These are phyloP conservation scores for Trichosanthes truncata DNA, from an alignment of 306 rosid genomes.

Conservation along the genomic window DNA sequence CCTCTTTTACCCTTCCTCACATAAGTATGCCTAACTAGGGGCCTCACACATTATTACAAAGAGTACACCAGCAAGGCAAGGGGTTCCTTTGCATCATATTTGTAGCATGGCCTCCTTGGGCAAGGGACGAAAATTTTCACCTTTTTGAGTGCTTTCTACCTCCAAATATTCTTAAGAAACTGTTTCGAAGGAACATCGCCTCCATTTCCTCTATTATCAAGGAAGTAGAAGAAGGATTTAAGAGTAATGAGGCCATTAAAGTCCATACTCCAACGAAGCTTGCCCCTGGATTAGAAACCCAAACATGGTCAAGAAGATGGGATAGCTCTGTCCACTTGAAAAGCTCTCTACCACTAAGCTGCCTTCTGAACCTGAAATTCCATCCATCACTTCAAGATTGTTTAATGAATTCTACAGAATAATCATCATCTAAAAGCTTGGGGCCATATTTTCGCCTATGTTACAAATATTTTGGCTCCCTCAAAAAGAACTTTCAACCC, in stretches of 20 bases:
- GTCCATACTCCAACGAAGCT: not conserved
- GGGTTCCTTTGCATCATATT: not conserved
- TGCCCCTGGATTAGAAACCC: not conserved
- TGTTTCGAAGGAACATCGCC: not conserved
- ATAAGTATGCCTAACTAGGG: no score
- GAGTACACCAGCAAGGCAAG: not conserved
- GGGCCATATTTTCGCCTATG: not conserved
- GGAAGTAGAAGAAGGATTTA: not conserved
- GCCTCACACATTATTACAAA: not conserved
- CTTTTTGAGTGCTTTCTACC: not conserved
- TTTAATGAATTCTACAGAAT: not conserved
- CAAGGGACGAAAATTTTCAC: not conserved
- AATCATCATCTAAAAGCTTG: not conserved
- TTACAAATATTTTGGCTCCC: not conserved
- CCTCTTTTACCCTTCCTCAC: no score
- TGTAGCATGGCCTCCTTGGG: not conserved
- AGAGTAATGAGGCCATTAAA: not conserved
- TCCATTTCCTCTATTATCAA: not conserved
- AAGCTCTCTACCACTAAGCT: not conserved
- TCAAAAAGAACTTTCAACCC: not conserved
- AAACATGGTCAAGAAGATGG: not conserved
- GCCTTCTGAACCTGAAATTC: not conserved
- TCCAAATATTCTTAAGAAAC: not conserved
- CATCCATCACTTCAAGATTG: not conserved
- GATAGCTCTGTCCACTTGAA: not conserved